Evolutionary conservation across 192 early-diverging fungal species (phyloP).

Genomic region (Radiomyces spectabilis): DNA sequence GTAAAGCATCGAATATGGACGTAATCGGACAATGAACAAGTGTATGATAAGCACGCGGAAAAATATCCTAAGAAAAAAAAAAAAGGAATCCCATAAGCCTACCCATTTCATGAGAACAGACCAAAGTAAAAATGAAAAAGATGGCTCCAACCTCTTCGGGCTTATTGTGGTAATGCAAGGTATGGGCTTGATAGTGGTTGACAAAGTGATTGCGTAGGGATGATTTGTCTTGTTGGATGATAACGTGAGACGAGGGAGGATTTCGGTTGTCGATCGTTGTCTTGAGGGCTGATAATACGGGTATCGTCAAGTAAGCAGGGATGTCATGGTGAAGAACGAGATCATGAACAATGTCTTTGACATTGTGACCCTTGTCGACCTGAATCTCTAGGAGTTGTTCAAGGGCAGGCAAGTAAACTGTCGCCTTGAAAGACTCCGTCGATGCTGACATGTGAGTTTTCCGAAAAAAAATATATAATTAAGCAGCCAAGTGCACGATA

Average conservation of each 20-base stretch:
- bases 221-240: too few species aligned
- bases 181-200: slow-evolving; percentile 30
- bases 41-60: slow-evolving; percentile 49
- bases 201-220: slow-evolving; percentile 26
- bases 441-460: not conserved
- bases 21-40: slow-evolving; percentile 50
- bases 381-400: not conserved
- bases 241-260: not conserved
- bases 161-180: slow-evolving; percentile 36
- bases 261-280: not conserved
- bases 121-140: too few species aligned
- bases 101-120: too few species aligned
- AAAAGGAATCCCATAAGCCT: too few species aligned
- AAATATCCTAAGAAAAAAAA: slow-evolving; percentile 36
- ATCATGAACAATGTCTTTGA: not conserved
- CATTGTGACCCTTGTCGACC: not conserved
- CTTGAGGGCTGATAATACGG: not conserved
- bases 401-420: not conserved
- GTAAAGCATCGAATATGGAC: slow-evolving; percentile 45
- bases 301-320: not conserved
- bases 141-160: slow-evolving; percentile 35
- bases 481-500: too few species aligned
- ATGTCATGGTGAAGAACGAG: not conserved
- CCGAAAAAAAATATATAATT: too few species aligned
- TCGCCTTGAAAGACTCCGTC: not conserved